phyloP scores from a whole-genome alignment of 257 asterid genomes.

The Verbascum thapsus region DNA sequence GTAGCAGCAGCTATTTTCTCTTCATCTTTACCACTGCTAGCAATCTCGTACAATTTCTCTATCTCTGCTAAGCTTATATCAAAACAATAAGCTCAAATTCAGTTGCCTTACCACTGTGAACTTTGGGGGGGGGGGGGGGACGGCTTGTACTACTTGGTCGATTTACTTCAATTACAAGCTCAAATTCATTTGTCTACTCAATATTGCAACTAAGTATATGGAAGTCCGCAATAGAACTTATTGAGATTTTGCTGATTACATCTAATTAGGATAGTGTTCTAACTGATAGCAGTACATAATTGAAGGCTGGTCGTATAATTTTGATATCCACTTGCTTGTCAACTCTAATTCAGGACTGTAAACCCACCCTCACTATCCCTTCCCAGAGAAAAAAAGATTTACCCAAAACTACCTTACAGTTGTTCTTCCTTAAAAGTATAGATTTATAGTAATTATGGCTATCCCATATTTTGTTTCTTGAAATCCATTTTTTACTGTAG shows the following conservation, averaged over 20 bases:
- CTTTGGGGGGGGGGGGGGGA: slow-evolving; percentile 18
- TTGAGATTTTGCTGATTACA: slow-evolving; percentile 17
- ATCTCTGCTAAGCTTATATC: slow-evolving; percentile 96
- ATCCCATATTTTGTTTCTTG: slow-evolving; percentile 2
- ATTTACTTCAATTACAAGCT: slow-evolving; percentile 24
- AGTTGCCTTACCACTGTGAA: slow-evolving; percentile 49
- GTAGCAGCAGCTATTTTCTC: slow-evolving; percentile 96
- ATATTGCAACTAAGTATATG: slow-evolving; percentile 16
- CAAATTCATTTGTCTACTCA: background rate
- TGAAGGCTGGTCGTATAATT: slow-evolving; percentile 14
- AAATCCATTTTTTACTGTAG: too few relatives aligned
- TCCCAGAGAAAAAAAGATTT: background rate
- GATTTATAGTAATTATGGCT: background rate
- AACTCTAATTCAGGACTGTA: slow-evolving; percentile 9
- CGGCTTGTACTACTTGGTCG: slow-evolving; percentile 22
- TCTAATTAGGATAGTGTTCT: slow-evolving; percentile 15
- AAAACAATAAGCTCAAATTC: slow-evolving; percentile 63
- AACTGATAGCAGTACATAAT: slow-evolving; percentile 23
- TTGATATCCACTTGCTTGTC: slow-evolving; percentile 13
- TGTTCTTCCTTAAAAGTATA: background rate
- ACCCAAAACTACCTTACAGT: background rate
- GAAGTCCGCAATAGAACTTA: slow-evolving; percentile 4
- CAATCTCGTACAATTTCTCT: slow-evolving; percentile 91
- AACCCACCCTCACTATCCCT: background rate
- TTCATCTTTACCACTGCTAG: slow-evolving; percentile 79